Conservation (phyloP, 2,329 filamentous ascomycete species). For the Phaeoacremonium minimum region DNA sequence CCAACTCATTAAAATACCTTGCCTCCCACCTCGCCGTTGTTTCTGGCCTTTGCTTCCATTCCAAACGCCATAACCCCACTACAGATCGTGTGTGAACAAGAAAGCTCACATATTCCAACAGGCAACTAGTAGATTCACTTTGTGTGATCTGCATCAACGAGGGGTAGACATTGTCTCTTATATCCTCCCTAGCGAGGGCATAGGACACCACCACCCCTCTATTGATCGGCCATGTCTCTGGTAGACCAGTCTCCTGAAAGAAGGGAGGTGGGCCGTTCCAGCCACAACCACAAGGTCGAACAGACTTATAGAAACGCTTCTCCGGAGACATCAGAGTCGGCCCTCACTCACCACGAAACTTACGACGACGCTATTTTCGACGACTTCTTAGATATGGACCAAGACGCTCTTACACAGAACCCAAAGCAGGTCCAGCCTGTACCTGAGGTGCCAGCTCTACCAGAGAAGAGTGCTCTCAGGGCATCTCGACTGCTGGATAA, state of each 20-base stretch:
- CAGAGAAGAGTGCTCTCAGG: constrained; percentile 44
- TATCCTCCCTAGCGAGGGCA: constrained; percentile 11
- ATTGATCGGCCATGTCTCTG: constrained; percentile 9
- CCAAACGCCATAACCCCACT: constrained; percentile 5
- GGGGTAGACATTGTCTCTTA: constrained; percentile 9
- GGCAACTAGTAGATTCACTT: neutral
- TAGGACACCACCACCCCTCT: too few relatives aligned
- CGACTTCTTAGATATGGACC: constrained; percentile 13
- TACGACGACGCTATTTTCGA: constrained; percentile 14
- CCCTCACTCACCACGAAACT: constrained; percentile 6
- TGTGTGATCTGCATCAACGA: neutral
- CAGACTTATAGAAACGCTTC: constrained; percentile 7
- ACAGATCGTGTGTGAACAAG: constrained; percentile 3
- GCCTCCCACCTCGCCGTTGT: constrained; percentile 7
- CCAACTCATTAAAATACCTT: constrained; percentile 10
- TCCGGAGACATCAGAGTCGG: neutral
- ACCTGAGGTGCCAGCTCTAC: constrained; percentile 37
- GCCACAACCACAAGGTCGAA: constrained; percentile 7
- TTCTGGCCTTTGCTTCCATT: constrained; percentile 3
- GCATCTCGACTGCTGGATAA: constrained; percentile 39
- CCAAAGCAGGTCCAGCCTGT: constrained; percentile 11
- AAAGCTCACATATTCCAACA: constrained; percentile 5
- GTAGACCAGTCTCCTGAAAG: constrained; percentile 9
- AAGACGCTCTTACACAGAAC: constrained; percentile 8
- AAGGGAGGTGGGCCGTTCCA: constrained; percentile 9